Base-by-base conservation (phyloP, 129 eudicot species). In the Flaveria robusta region DNA sequence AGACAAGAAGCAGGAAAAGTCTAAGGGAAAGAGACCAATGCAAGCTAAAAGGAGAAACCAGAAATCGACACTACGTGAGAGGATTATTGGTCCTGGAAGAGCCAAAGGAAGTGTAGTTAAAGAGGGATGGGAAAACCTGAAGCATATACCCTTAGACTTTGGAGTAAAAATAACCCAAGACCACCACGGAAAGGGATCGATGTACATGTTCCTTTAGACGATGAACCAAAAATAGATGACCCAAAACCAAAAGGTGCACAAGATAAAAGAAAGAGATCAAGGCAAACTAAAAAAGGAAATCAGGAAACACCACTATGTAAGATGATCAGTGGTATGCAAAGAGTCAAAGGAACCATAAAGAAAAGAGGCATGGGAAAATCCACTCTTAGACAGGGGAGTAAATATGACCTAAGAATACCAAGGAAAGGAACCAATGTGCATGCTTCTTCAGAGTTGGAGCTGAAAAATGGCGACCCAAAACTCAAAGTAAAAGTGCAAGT, bases 251-350 rank as follows among this genome's bases (percentile, higher is more conserved):
- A 64, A 75, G 7, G 13, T 12, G 5, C 31, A 45, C 47, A 63
- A 43, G 41, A 27, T 11, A 29, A 27, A 59, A 41, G 56, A 59
- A 74, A 74, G 58, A 59, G 68, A 49, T 52, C 69, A 59, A 42
- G 22, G 23, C 27, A 19, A 41, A 24, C 43, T 23, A 60, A 24
- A 42, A 27, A 3, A 29, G 7, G 19, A 74, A 74, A 56, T 23
- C 19, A 46, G 14, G 18, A 18, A 10, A 26, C 19, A 7, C 43
- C 16, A 11, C 18, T n/a, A 4, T 13, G 4, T 58, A 56, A 58
- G 19, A 43, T 60, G 47, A 24, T 10, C 16, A 4, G 5, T 74
- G 69, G 18, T 24, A 16, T 1, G 12, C 14, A 46, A 47, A 46
- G 19, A 11, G 14, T 31, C 6, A 20, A 49, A 27, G 5, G 31